Evolutionary conservation across 768 basidiomycete species (phyloP).

Genomic region (Leccinum subgranulosum): DNA sequence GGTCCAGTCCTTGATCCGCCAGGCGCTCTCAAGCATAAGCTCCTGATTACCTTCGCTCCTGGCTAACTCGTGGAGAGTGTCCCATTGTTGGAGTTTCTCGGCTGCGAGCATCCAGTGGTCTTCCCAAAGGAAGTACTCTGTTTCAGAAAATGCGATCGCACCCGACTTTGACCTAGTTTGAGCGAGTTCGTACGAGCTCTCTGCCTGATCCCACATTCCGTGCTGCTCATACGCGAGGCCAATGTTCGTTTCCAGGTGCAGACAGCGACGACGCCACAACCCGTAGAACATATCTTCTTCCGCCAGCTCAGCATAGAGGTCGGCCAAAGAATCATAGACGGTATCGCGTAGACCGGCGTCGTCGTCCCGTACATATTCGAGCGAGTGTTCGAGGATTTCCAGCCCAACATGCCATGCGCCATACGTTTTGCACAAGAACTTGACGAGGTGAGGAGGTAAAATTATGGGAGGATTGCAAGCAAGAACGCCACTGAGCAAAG

Average conservation of each 20-base stretch:
- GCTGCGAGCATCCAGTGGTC: slow-evolving; percentile 98
- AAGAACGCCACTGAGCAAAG: slow-evolving; percentile 79
- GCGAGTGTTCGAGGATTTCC: slow-evolving; percentile 79
- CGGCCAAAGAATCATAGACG: slow-evolving; percentile 86
- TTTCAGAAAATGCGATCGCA: slow-evolving; percentile 84
- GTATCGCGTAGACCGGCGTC: slow-evolving; percentile 78
- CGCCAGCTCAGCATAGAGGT: slow-evolving; percentile 91
- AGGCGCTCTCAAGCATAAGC: slow-evolving; percentile 90
- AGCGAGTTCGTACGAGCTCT: slow-evolving; percentile 83
- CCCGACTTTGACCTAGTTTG: slow-evolving; percentile 83
- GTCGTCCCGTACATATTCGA: slow-evolving; percentile 77
- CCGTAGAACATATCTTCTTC: slow-evolving; percentile 99
- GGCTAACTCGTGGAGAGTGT: slow-evolving; percentile 87
- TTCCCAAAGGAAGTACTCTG: slow-evolving; percentile 97
- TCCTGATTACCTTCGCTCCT: slow-evolving; percentile 88
- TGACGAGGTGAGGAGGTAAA: slow-evolving; percentile 91
- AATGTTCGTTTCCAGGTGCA: slow-evolving; percentile 87
- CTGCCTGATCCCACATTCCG: slow-evolving; percentile 95
- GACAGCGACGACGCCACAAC: slow-evolving; percentile 84
- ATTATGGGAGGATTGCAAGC: slow-evolving; percentile 85
- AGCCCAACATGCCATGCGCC: slow-evolving; percentile 92
- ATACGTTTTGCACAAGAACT: slow-evolving; percentile 94
- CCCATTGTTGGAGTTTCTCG: slow-evolving; percentile 98
- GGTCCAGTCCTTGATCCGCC: slow-evolving; percentile 92
- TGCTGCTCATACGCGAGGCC: slow-evolving; percentile 91